Percentiles rank a stretch among this genome's conserved stretches.
phyloP scores from a whole-genome alignment of 352 stramenopile genomes.

The Phytophthora niederhauseri region DNA sequence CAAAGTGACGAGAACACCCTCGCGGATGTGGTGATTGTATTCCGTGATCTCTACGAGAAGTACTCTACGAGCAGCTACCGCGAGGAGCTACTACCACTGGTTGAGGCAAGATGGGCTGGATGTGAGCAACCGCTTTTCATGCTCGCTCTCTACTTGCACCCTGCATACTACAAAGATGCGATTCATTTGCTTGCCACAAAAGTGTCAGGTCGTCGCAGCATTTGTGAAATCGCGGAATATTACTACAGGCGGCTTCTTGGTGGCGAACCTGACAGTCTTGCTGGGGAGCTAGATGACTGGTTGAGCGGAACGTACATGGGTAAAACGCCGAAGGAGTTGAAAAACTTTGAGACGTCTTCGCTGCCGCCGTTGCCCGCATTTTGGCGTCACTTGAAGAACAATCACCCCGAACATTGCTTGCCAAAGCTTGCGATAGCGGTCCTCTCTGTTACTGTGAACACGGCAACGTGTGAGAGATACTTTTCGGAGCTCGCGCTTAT shows the following conservation, averaged over 20 bases:
- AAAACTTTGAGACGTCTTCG: too few species aligned
- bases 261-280: background rate
- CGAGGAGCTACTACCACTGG: background rate
- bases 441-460: too few species aligned
- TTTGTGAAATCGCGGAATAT: too few species aligned
- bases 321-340: too few species aligned
- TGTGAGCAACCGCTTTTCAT: slow-evolving; percentile 21
- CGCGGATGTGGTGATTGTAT: background rate
- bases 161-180: slow-evolving; percentile 2
- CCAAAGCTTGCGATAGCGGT: too few species aligned
- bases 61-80: background rate
- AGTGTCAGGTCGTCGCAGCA: slow-evolving; percentile 2
- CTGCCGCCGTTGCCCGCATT: too few species aligned
- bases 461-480: too few species aligned
- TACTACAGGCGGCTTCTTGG: too few species aligned
- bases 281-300: slow-evolving; percentile 4
- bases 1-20: slow-evolving; percentile 17
- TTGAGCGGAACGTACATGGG: background rate
- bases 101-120: slow-evolving; percentile 10
- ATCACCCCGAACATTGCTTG: too few species aligned
- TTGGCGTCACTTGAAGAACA: too few species aligned
- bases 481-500: too few species aligned
- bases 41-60: slow-evolving; percentile 2
- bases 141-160: slow-evolving; percentile 14
- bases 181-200: background rate